Conservation (phyloP, 2,329 filamentous ascomycete species). For the Ascocoryne sarcoides region DNA sequence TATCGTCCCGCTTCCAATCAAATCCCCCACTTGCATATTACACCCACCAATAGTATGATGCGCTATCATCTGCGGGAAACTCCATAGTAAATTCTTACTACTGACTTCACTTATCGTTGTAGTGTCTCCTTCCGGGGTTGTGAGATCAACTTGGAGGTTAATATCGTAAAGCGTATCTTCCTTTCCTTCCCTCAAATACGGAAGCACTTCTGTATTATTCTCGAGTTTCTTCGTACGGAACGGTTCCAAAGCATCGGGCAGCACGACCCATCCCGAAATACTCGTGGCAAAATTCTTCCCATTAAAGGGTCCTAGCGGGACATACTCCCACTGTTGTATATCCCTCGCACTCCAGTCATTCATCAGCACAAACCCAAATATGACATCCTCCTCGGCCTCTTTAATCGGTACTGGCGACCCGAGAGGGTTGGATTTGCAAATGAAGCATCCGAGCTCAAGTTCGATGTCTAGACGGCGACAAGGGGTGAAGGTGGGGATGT, state of each 20-base stretch:
- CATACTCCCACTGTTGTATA: constrained; percentile 77
- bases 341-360: constrained; percentile 85
- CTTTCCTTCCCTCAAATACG: constrained; percentile 55
- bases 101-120: constrained; percentile 53
- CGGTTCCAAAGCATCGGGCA: constrained; percentile 66
- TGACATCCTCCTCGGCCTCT: constrained; percentile 49
- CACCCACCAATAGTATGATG: constrained; percentile 73
- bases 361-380: constrained; percentile 75
- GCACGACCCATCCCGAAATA: constrained; percentile 71
- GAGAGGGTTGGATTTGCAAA: constrained; percentile 55
- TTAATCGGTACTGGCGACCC: constrained; percentile 56
- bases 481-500: constrained; percentile 53
- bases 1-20: constrained; percentile 74
- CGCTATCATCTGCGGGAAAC: constrained; percentile 74
- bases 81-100: constrained; percentile 65
- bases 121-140: constrained; percentile 39
- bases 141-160: constrained; percentile 55
- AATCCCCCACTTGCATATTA: constrained; percentile 62
- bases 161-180: constrained; percentile 59
- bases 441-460: constrained; percentile 69
- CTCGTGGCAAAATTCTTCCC: constrained; percentile 76
- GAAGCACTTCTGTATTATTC: constrained; percentile 45
- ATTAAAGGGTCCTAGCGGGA: constrained; percentile 75
- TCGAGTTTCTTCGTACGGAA: constrained; percentile 48
- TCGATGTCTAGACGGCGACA: constrained; percentile 67